Evolutionary conservation across 805 yeast species (phyloP).

Genomic region (Candida sanyiensis): DNA sequence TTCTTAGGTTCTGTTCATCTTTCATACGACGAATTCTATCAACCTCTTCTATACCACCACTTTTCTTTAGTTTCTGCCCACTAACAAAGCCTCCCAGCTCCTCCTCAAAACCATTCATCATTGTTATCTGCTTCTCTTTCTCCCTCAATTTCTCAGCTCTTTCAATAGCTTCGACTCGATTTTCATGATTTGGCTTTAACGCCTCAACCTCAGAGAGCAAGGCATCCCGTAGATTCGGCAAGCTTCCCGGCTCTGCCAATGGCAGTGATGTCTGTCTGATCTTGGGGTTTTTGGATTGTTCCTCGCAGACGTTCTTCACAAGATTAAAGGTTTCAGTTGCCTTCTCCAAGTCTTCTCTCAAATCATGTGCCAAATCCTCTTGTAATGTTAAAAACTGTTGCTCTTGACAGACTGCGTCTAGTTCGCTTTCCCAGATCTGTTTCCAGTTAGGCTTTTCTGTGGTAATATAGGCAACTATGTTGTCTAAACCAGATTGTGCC

Average conservation of each 20-base stretch:
- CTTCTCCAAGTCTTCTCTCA: slow-evolving; percentile 73
- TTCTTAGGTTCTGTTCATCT: slow-evolving; percentile 66
- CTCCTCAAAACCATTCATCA: slow-evolving; percentile 65
- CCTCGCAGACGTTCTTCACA: slow-evolving; percentile 75
- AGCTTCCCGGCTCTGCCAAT: slow-evolving; percentile 57
- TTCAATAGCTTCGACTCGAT: slow-evolving; percentile 81
- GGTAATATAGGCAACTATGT: slow-evolving; percentile 54
- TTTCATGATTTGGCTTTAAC: slow-evolving; percentile 76
- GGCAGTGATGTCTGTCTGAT: slow-evolving; percentile 34
- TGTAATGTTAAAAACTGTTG: slow-evolving; percentile 89
- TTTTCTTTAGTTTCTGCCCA: slow-evolving; percentile 64
- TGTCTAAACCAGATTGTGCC: slow-evolving; percentile 48
- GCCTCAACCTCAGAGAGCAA: slow-evolving; percentile 74
- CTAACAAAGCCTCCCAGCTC: slow-evolving; percentile 84
- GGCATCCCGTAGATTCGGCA: slow-evolving; percentile 64
- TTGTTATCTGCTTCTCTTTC: slow-evolving; percentile 55
- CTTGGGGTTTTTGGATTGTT: slow-evolving; percentile 61
- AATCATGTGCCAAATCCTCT: slow-evolving; percentile 75
- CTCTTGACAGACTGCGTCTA: slow-evolving; percentile 87
- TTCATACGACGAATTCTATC: slow-evolving; percentile 63
- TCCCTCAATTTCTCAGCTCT: slow-evolving; percentile 79
- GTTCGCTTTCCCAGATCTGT: slow-evolving; percentile 84
- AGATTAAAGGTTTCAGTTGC: slow-evolving; percentile 78
- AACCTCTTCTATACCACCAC: slow-evolving; percentile 86
- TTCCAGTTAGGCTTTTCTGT: slow-evolving; percentile 84